A percentile compares a stretch with the other conserved stretches of the same genome.
phyloP scores from a whole-genome alignment of 2,329 filamentous ascomycete species.

The Fusarium devonianum region DNA sequence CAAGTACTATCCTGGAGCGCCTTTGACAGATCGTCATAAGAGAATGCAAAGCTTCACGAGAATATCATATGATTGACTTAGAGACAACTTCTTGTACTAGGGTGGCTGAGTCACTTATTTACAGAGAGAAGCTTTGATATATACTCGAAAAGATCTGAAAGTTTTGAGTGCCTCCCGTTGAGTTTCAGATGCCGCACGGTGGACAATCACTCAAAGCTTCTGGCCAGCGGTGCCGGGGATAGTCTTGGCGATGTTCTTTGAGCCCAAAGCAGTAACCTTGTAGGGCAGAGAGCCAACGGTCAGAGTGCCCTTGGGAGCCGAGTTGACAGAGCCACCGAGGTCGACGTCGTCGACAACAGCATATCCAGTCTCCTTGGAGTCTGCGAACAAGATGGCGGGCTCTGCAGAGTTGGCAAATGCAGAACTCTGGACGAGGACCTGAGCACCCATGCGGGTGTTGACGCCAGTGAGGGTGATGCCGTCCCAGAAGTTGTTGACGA shows the following conservation, averaged over 20 bases:
- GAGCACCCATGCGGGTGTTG: constrained; percentile 63
- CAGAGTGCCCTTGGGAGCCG: constrained; percentile 58
- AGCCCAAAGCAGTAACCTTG: constrained; percentile 53
- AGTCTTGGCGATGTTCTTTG: constrained; percentile 52
- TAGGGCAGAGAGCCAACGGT: constrained; percentile 62
- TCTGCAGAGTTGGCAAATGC: constrained; percentile 53
- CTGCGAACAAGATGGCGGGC: constrained; percentile 47
- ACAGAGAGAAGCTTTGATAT: neutral
- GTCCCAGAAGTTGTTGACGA: constrained; percentile 62
- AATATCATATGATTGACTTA: neutral
- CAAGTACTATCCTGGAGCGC: too few species aligned
- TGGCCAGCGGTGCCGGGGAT: constrained; percentile 52
- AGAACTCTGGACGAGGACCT: constrained; percentile 64
- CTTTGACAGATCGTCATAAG: too few species aligned
- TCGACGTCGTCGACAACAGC: constrained; percentile 52
- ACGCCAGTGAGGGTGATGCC: constrained; percentile 54
- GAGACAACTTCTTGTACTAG: neutral
- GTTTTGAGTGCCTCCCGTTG: neutral
- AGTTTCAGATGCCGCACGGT: neutral
- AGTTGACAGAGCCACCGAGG: constrained; percentile 48
- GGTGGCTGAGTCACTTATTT: constrained; percentile 1
- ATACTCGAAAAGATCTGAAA: neutral
- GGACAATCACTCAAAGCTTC: constrained; percentile 34
- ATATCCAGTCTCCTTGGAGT: constrained; percentile 53
- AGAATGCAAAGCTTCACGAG: too few species aligned